phyloP scores from a whole-genome alignment of 768 basidiomycete species.

The Thelephora ganbajun region DNA sequence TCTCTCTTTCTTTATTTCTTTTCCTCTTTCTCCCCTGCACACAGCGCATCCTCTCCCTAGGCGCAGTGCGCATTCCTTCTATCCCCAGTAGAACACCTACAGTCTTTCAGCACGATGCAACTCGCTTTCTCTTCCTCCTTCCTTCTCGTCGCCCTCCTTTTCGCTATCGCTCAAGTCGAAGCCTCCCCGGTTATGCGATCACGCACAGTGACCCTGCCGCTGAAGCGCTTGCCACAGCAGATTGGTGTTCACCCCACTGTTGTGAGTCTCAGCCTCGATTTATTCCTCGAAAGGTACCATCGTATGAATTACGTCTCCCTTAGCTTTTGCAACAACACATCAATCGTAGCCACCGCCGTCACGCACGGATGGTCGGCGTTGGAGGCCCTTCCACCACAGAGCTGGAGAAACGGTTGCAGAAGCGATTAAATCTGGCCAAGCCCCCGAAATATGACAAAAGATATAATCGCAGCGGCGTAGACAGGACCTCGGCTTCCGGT shows the following conservation, averaged over 20 bases:
- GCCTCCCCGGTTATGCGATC: constrained; percentile 26
- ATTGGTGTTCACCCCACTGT: constrained; percentile 26
- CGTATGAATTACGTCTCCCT: neutral
- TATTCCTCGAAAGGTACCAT: too few species aligned
- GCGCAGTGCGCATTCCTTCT: neutral
- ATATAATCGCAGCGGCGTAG: neutral
- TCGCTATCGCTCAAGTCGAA: constrained; percentile 25
- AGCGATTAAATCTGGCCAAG: constrained; percentile 17
- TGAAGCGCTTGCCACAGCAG: constrained; percentile 22
- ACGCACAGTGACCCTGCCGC: constrained; percentile 26
- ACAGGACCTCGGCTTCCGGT: neutral
- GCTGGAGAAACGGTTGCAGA: constrained; percentile 29
- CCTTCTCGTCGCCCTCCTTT: constrained; percentile 36
- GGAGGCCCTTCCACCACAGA: constrained; percentile 32
- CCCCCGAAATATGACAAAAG: neutral
- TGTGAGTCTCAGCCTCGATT: constrained; percentile 18
- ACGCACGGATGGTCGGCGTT: constrained; percentile 56
- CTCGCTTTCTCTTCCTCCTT: constrained; percentile 31
- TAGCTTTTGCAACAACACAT: constrained; percentile 60
- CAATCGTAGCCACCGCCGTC: constrained; percentile 48
- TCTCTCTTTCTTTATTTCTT: neutral
- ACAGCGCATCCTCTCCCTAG: neutral
- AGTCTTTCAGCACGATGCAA: constrained; percentile 33
- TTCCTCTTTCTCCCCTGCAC: neutral
- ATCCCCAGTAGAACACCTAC: constrained; percentile 1